Base-by-base conservation (phyloP, 768 basidiomycete species). In the Tulasnella sp. region DNA sequence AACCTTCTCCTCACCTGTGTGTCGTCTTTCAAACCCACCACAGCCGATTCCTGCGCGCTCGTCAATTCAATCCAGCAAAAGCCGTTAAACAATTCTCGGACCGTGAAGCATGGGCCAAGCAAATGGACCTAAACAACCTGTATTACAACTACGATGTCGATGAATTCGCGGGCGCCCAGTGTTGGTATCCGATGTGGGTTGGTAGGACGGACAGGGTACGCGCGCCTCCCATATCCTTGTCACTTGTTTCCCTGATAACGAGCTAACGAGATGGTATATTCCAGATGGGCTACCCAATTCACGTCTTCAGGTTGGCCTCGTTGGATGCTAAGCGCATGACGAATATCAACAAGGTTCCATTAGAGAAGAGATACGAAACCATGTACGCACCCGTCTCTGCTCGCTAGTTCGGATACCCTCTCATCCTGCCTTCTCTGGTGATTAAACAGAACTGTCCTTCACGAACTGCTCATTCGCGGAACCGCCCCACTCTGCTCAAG, bases 11-110 rank as follows among this genome's bases (percentile, higher is more conserved):
- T 28, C 34, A n/a, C 2, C 28, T 3, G 31, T 18, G 11, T 54
- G 7, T 22, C 24, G 16, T 24, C 34, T 28, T 69, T 12, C 9
- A 24, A 64, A 6, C 5, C 18, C 5, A 2, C 28, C 18, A 7
- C 34, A 96, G 95, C 37, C 93, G 95, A 14, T 96, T 95, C 84
- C 89, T 96, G 3, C 90, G 94, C n/a, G 95, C 95, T 7, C 88
- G 95, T 80, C 88, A 88, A 80, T 96, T 91, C 84, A 89, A 93
- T 80, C 86, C 89, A 20, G 83, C 85, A 28, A 89, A 90, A 80
- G 94, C 94, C 0, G 87, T 90, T 85, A 90, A 90, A 81, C 93
- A 96, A 84, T 95, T 95, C 83, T 85, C 90, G 2, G 89, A 89
- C 22, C 87, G 92, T 0, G 91, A 93, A 83, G 87, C 88, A 6